Evolutionary conservation across 176 grass and related monocot genomes (phyloP).

Genomic region (Hyparrhenia diplandra): DNA sequence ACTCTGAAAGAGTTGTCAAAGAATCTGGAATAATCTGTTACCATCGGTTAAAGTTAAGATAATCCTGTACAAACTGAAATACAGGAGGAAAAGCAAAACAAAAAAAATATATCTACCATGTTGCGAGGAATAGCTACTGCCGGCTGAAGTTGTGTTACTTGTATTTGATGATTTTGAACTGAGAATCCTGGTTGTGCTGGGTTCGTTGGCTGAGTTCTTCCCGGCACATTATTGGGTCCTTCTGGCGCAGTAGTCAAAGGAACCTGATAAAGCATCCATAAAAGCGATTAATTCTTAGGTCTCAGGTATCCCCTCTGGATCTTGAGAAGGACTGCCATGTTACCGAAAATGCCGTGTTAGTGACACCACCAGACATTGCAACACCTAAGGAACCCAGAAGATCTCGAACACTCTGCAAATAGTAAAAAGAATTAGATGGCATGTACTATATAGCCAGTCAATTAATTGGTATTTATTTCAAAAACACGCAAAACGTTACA

Average conservation of each 20-base stretch:
- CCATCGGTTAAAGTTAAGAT: constrained; percentile 6
- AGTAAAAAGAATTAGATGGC: not conserved
- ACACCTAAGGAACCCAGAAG: constrained; percentile 67
- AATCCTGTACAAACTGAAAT: constrained; percentile 7
- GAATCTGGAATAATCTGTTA: constrained; percentile 87
- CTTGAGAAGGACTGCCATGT: not conserved
- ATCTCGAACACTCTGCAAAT: constrained; percentile 64
- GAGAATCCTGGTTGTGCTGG: too few relatives aligned
- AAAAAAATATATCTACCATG: constrained; percentile 34
- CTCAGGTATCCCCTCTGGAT: not conserved
- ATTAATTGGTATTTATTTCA: not conserved
- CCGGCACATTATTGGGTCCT: constrained; percentile 47
- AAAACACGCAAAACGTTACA: constrained; percentile 1
- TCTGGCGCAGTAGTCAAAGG: constrained; percentile 45
- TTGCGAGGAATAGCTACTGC: constrained; percentile 38
- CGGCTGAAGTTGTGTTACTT: constrained; percentile 57
- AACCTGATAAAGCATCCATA: constrained; percentile 48
- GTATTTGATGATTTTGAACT: constrained; percentile 71
- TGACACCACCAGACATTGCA: constrained; percentile 50
- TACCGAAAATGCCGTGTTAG: constrained; percentile 52
- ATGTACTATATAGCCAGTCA: not conserved
- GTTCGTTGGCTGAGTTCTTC: constrained; percentile 52
- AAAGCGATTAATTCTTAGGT: not conserved
- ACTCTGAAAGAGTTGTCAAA: constrained; percentile 64
- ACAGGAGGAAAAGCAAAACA: not conserved